Conservation (phyloP, 352 stramenopile genomes). For the Phytophthora fragariae region DNA sequence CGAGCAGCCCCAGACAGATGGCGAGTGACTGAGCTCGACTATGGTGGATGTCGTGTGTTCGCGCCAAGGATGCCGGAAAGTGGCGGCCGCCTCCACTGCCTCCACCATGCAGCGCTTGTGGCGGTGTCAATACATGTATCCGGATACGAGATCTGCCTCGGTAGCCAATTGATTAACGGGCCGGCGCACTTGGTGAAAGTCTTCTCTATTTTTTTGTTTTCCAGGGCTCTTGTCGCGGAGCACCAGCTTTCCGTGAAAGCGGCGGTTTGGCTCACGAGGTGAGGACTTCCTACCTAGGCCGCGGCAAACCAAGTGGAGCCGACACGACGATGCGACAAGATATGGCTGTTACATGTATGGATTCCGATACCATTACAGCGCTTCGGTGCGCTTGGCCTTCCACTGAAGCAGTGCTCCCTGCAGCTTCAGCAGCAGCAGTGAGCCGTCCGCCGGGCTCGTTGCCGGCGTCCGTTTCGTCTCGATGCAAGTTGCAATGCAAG, state of each 20-base stretch:
- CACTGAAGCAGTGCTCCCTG: neutral
- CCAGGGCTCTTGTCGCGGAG: slow-evolving; percentile 3
- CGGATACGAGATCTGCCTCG: neutral
- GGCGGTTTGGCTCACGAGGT: neutral
- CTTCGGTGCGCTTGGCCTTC: neutral
- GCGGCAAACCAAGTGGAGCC: neutral
- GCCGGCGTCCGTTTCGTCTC: slow-evolving; percentile 13
- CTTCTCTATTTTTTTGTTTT: neutral
- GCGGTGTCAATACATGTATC: neutral
- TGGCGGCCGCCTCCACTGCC: too few relatives aligned
- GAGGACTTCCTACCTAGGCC: slow-evolving; percentile 2
- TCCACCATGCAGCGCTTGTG: neutral
- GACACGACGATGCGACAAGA: slow-evolving; percentile 2
- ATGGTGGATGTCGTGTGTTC: neutral
- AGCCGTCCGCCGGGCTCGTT: neutral
- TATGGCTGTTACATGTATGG: neutral
- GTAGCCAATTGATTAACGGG: neutral
- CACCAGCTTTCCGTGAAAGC: neutral
- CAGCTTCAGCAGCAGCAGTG: neutral
- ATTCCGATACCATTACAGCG: neutral
- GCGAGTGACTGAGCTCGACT: slow-evolving; percentile 11
- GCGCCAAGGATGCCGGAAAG: slow-evolving; percentile 1
- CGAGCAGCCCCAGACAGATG: slow-evolving; percentile 32
- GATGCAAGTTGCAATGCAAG: slow-evolving; percentile 4
- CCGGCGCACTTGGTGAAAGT: neutral